Evolutionary conservation across 768 basidiomycete species (phyloP), one percentile per base, ranked within the genome.

Genomic region (Tephrocybe sp.): DNA sequence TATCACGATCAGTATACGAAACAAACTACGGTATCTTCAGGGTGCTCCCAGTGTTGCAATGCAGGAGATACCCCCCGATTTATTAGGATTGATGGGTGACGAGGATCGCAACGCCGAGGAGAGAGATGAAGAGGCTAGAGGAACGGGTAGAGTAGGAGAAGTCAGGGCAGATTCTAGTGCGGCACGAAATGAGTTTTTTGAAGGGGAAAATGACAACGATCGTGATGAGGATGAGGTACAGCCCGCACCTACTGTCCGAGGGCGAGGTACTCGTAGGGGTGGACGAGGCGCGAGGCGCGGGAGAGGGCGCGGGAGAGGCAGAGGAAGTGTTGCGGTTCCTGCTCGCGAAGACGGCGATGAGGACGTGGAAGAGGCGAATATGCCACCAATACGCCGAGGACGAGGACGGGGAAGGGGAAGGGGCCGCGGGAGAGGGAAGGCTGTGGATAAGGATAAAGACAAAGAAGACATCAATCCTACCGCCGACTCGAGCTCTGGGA

Each of bases 31-130:
- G 25, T 98, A 93, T 65, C 73, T 98, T 12, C 88, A 94, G 53
- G 94, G 95, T 26, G 97, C 96, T 34, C 96, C 96, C n/a, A 93
- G 91, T 63, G 92, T 98, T 9, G 84, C 84, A 56, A 89, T 98
- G 90, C 90, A 93, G 60, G 93, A 98, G 68, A 91, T 98, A 22
- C 96, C 97, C 3, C 95, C 95, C 0, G 88, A 95, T 59, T 70
- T 99, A 13, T 86, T 85, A 54, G 87, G 82, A 1, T 77, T 90
- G 60, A 66, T 95, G 24, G 82, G 77, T 4, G 83, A 86, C 59
- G 66, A 58, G 54, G 59, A 53, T 41, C 56, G 49, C 49, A 56
- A 55, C 49, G 49, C 45, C 28, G 62, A 58, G 52, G 64, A 65
- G 57, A 65, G 60, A 58, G 64, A 59, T 44, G 89, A 89, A 52